Evolutionary conservation across 148 eudicot genomes (phyloP).

Genomic region (Rhododendron mucronatum): DNA sequence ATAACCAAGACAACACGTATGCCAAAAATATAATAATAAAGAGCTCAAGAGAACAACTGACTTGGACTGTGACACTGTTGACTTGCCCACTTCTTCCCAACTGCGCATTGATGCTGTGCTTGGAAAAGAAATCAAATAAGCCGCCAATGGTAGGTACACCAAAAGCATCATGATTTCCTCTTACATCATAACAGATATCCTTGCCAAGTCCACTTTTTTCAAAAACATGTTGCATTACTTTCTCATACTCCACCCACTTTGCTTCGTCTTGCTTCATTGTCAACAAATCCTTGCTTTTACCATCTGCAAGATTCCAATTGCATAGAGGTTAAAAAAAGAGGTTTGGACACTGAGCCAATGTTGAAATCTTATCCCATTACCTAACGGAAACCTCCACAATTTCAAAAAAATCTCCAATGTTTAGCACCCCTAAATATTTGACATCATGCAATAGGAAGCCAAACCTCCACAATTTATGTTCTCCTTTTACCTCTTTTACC

Average conservation of each 20-base stretch:
- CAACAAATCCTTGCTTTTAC: conserved; percentile 82
- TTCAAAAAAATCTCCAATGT: neutral
- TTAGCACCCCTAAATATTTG: neutral
- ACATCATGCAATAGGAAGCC: neutral
- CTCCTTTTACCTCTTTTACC: neutral
- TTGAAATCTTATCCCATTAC: neutral
- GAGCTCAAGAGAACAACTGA: conserved; percentile 22
- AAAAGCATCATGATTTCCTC: conserved; percentile 96
- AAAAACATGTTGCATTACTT: conserved; percentile 65
- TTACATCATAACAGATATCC: conserved; percentile 65
- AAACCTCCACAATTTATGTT: neutral
- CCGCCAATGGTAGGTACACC: conserved; percentile 70
- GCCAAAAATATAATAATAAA: conserved; percentile 8
- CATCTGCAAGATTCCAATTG: conserved; percentile 44
- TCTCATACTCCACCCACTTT: conserved; percentile 81
- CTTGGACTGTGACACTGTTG: conserved; percentile 77
- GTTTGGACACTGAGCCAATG: neutral
- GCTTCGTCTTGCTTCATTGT: conserved; percentile 80
- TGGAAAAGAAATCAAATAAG: conserved; percentile 65
- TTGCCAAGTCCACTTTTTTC: conserved; percentile 71
- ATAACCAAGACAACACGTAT: neutral
- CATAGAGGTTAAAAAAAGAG: neutral
- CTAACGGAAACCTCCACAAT: neutral
- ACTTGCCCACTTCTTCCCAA: conserved; percentile 61
- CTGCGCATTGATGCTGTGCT: conserved; percentile 69